A percentile compares a stretch with the other conserved stretches of the same genome.
These are phyloP conservation scores for Haplosporangium gracile DNA, from an alignment of 192 early-diverging fungal genomes.

Conservation along the genomic window DNA sequence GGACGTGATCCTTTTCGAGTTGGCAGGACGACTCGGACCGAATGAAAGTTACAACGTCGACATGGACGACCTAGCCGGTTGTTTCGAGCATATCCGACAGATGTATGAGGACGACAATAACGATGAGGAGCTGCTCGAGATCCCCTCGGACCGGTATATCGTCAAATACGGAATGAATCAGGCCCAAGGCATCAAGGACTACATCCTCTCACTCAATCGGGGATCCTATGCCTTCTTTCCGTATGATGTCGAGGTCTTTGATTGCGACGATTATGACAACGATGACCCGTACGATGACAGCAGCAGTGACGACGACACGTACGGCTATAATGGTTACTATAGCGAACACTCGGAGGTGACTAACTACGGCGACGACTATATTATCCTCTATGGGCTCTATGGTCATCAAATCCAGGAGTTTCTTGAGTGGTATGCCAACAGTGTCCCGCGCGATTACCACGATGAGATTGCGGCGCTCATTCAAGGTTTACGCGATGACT, in stretches of 20 bases:
- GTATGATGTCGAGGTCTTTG: neutral
- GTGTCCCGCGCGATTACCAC: neutral
- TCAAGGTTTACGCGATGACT: neutral
- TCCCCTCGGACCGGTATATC: neutral
- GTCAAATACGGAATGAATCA: neutral
- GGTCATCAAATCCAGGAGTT: neutral
- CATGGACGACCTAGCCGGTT: neutral
- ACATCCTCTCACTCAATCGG: neutral
- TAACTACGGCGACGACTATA: neutral
- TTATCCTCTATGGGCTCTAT: neutral
- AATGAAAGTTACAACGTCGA: neutral
- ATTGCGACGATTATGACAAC: neutral
- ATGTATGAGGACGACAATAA: neutral
- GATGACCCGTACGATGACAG: neutral
- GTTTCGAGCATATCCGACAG: neutral
- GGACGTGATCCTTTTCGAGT: neutral
- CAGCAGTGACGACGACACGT: neutral
- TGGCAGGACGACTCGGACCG: neutral
- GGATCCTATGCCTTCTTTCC: neutral
- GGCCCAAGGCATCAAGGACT: neutral
- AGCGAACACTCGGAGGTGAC: neutral
- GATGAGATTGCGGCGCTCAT: constrained; percentile 31
- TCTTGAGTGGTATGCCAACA: constrained; percentile 9
- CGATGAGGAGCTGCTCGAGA: neutral
- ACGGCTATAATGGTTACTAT: neutral